These are phyloP conservation scores for Dioszegia crocea DNA, from an alignment of 768 basidiomycete genomes.

Conservation along the genomic window DNA sequence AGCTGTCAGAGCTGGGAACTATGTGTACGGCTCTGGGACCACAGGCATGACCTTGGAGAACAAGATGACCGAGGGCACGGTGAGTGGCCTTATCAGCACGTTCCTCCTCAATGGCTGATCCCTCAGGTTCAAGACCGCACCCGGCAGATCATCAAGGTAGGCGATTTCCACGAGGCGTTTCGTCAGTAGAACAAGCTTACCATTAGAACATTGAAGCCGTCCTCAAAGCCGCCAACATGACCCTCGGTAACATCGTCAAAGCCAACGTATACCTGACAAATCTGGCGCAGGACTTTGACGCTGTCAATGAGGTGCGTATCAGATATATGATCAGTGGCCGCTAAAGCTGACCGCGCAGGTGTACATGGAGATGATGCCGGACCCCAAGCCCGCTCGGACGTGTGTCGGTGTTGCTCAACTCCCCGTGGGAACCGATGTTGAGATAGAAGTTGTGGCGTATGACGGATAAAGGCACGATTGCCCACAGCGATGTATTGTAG, in stretches of 20 bases:
- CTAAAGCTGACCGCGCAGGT: slow-evolving; percentile 28
- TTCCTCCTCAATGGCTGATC: no score
- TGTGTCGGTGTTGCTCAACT: slow-evolving; percentile 45
- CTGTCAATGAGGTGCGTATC: slow-evolving; percentile 39
- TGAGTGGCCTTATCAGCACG: slow-evolving; percentile 3
- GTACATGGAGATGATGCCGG: slow-evolving; percentile 42
- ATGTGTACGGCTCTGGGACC: slow-evolving; percentile 42
- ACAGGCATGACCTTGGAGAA: slow-evolving; percentile 45
- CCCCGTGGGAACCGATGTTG: slow-evolving; percentile 46
- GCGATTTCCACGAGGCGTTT: no score
- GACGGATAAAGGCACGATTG: no score
- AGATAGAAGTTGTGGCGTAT: slow-evolving; percentile 45
- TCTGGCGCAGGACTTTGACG: slow-evolving; percentile 35
- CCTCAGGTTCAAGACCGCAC: slow-evolving; percentile 41
- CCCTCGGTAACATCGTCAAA: slow-evolving; percentile 44
- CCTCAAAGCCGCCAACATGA: slow-evolving; percentile 35
- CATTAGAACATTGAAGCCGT: slow-evolving; percentile 45
- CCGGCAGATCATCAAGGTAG: slow-evolving; percentile 40
- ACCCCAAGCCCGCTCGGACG: slow-evolving; percentile 46
- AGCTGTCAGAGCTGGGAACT: slow-evolving; percentile 42
- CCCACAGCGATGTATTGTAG: no score
- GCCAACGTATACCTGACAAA: slow-evolving; percentile 47
- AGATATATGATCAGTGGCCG: background rate
- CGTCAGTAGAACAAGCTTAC: no score
- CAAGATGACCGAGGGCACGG: slow-evolving; percentile 42